These are phyloP conservation scores for Rhodotorula glutinis DNA, from an alignment of 1,284 basidiomycete genomes.

Conservation along the genomic window DNA sequence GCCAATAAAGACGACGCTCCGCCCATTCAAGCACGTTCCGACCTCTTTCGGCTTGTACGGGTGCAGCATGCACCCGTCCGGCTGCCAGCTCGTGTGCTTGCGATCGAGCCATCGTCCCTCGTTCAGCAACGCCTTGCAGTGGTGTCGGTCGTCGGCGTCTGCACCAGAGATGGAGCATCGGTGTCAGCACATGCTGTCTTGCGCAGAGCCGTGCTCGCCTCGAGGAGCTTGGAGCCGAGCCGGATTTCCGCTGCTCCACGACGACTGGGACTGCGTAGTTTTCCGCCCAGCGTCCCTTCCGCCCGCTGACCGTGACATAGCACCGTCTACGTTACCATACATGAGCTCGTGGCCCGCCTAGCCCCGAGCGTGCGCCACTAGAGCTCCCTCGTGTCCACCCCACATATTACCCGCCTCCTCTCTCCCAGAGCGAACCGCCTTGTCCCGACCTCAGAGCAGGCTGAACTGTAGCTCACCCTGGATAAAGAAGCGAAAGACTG, in stretches of 20 bases:
- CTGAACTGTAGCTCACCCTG: conserved; percentile 12
- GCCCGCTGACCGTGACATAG: too few relatives aligned
- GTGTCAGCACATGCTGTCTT: background rate
- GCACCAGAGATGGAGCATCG: background rate
- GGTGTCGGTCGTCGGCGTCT: conserved; percentile 70
- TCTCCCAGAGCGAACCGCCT: background rate
- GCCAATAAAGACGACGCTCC: conserved; percentile 68
- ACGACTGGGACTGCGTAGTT: too few relatives aligned
- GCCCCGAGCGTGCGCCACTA: too few relatives aligned
- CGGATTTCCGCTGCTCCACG: too few relatives aligned
- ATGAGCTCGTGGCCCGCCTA: too few relatives aligned
- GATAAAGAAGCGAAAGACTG: conserved; percentile 32
- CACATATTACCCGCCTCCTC: background rate
- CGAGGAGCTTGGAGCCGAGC: too few relatives aligned
- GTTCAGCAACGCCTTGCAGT: conserved; percentile 66
- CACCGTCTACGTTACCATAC: too few relatives aligned
- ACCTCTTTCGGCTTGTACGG: conserved; percentile 60
- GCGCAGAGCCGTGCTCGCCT: background rate
- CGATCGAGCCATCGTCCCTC: conserved; percentile 73
- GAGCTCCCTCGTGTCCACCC: background rate
- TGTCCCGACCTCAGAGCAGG: too few relatives aligned
- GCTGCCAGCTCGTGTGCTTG: conserved; percentile 70
- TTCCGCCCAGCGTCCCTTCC: too few relatives aligned
- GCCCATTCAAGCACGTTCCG: conserved; percentile 45
- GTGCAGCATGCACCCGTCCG: conserved; percentile 75